phyloP scores from a whole-genome alignment of 345 rosid species.

The Hibiscus tridactylites region DNA sequence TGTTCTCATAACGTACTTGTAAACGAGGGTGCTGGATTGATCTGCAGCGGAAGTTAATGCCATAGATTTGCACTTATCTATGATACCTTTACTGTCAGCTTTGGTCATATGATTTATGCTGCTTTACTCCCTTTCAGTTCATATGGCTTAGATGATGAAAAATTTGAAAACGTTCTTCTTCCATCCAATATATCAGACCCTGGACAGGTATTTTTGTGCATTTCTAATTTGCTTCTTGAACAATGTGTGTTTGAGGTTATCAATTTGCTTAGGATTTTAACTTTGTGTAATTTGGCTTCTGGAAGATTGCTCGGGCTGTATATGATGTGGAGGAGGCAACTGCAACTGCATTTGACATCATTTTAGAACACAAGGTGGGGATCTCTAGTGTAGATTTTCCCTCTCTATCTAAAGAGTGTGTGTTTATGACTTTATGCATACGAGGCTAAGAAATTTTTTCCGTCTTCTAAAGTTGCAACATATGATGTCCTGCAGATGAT shows the following conservation, averaged over 20 bases:
- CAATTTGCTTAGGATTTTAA: conserved; percentile 11
- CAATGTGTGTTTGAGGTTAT: neutral
- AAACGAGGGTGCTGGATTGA: neutral
- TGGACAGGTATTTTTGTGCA: conserved; percentile 51
- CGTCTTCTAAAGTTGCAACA: conserved; percentile 4
- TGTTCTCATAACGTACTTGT: neutral
- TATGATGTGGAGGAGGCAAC: conserved; percentile 95
- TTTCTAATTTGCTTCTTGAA: conserved; percentile 12
- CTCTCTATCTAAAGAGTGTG: neutral
- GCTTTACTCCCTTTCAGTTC: conserved; percentile 41
- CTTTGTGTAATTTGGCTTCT: conserved; percentile 11
- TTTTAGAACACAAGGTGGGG: conserved; percentile 61
- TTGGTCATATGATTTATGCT: conserved; percentile 4
- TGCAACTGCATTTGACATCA: conserved; percentile 64
- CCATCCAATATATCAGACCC: conserved; percentile 63
- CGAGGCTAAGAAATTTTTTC: neutral
- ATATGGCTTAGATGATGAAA: conserved; percentile 71
- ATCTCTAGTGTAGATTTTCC: conserved; percentile 1
- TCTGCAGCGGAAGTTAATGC: neutral
- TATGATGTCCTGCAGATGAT: conserved; percentile 51
- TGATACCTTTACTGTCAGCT: neutral
- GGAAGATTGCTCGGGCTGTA: conserved; percentile 74
- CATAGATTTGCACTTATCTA: neutral
- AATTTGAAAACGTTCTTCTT: conserved; percentile 65
- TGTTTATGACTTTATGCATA: neutral